A percentile compares a stretch with the other conserved stretches of the same genome.
Evolutionary conservation across 257 asterid genomes (phyloP).

Genomic region (Jacaranda copaia): DNA sequence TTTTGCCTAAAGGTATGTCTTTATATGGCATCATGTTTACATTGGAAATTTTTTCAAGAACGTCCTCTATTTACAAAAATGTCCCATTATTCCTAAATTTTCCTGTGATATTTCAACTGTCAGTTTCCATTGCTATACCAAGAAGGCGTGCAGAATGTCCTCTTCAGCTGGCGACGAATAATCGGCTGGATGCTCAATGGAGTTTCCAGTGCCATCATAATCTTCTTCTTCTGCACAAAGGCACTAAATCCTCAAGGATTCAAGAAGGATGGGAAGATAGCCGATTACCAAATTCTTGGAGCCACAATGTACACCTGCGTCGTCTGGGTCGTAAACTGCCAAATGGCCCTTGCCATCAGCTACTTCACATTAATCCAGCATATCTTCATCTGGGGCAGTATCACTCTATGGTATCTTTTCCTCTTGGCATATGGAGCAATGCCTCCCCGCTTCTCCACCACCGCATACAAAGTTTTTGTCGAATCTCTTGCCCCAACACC

Average conservation of each 20-base stretch:
- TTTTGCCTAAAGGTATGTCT: constrained; percentile 56
- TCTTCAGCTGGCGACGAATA: constrained; percentile 92
- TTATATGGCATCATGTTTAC: background rate
- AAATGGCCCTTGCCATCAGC: constrained; percentile 84
- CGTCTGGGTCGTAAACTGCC: constrained; percentile 94
- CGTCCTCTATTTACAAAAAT: background rate
- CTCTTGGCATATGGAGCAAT: constrained; percentile 76
- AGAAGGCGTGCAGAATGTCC: constrained; percentile 91
- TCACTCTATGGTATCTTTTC: constrained; percentile 83
- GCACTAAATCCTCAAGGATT: constrained; percentile 71
- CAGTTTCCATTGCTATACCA: constrained; percentile 97
- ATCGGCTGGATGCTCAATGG: constrained; percentile 97
- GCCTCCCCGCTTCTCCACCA: constrained; percentile 51
- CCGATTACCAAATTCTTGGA: constrained; percentile 68
- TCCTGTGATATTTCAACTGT: background rate
- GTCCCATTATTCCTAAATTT: constrained; percentile 27
- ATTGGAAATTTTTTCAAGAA: background rate
- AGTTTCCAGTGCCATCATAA: constrained; percentile 61
- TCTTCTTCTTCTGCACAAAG: constrained; percentile 75
- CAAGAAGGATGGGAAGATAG: constrained; percentile 65
- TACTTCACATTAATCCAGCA: constrained; percentile 92
- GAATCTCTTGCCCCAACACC: constrained; percentile 84
- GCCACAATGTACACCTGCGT: constrained; percentile 85
- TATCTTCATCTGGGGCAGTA: constrained; percentile 86
- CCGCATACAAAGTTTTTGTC: constrained; percentile 72